Evolutionary conservation across 768 basidiomycete species (phyloP).

Genomic region (Mycena latifolia): DNA sequence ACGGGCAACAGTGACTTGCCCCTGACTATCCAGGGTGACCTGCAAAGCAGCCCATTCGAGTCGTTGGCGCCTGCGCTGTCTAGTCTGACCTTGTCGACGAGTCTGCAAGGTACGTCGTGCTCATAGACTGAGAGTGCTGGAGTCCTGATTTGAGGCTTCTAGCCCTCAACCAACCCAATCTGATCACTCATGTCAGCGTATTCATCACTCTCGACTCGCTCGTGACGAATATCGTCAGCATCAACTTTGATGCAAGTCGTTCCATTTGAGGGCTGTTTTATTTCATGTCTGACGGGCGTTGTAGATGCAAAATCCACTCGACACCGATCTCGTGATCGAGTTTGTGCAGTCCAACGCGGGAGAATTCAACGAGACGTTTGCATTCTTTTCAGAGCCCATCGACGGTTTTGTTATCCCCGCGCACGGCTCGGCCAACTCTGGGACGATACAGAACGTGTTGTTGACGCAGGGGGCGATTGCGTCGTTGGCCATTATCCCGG

Average conservation of each 20-base stretch:
- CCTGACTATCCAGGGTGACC: conserved; percentile 71
- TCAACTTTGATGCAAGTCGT: conserved; percentile 68
- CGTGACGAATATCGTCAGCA: conserved; percentile 60
- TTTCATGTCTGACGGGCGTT: conserved; percentile 19
- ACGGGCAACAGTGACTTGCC: conserved; percentile 61
- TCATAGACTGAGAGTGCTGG: background rate
- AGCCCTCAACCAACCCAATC: conserved; percentile 65
- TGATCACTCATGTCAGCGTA: conserved; percentile 70
- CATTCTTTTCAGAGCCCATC: conserved; percentile 70
- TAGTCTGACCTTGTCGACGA: conserved; percentile 62
- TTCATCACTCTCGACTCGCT: conserved; percentile 64
- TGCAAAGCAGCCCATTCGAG: conserved; percentile 68
- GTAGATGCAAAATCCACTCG: conserved; percentile 67
- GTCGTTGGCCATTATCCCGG: conserved; percentile 69
- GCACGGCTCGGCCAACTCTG: conserved; percentile 71
- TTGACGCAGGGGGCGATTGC: conserved; percentile 69
- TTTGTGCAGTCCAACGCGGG: conserved; percentile 69
- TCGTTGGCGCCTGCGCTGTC: conserved; percentile 69
- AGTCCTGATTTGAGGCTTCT: conserved; percentile 13
- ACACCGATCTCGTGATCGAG: conserved; percentile 66
- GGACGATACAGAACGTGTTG: conserved; percentile 66
- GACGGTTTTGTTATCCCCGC: conserved; percentile 67
- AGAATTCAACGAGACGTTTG: conserved; percentile 65
- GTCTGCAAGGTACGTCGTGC: conserved; percentile 57
- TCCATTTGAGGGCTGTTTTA: background rate